Conservation (phyloP, 2,329 filamentous ascomycete genomes). For the Ophiocordyceps camponoti-floridani region DNA sequence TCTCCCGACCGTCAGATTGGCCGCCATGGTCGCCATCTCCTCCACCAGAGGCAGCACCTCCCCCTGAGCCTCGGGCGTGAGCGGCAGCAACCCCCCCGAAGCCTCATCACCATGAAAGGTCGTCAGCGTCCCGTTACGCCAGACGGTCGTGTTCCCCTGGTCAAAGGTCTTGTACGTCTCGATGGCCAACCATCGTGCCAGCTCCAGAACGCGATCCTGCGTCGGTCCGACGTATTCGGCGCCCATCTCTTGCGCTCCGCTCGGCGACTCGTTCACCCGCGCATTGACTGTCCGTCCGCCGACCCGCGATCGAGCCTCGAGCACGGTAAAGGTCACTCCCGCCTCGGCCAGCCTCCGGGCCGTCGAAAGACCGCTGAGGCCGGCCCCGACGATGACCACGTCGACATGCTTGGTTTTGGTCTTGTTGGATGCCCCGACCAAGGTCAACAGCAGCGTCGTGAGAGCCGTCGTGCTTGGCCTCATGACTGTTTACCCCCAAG, state of each 20-base stretch:
- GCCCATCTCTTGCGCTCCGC: background rate
- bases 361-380: background rate
- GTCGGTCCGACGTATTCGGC: background rate
- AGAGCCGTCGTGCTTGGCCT: background rate
- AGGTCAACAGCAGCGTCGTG: background rate
- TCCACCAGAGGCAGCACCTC: background rate
- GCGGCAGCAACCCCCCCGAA: background rate
- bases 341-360: background rate
- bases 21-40: background rate
- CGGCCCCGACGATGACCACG: background rate
- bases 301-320: background rate
- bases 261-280: background rate
- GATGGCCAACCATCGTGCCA: background rate
- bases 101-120: background rate
- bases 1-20: background rate
- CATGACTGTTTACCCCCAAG: no score
- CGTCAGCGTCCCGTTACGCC: background rate
- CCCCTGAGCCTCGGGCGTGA: background rate
- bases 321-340: background rate
- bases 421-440: background rate
- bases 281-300: background rate
- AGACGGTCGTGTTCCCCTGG: background rate
- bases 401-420: background rate
- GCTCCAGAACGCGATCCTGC: background rate
- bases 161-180: background rate